Percentiles rank a stretch among this genome's conserved stretches.
Evolutionary conservation across 169 alveolate species (phyloP).

Genomic region (Theileria luwenshuni): DNA sequence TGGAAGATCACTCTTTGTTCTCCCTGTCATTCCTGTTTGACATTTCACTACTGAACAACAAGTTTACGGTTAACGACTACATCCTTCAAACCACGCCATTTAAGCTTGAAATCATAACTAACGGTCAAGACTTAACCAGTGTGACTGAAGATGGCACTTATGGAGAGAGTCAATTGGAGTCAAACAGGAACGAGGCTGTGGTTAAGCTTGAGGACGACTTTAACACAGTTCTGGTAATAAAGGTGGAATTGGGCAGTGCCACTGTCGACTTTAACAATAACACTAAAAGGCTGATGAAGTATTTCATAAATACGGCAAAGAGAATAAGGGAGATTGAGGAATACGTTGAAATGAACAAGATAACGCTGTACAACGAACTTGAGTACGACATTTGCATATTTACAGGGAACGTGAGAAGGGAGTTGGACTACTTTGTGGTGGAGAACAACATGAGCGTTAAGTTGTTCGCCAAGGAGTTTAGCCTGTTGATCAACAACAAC

Average conservation of each 20-base stretch:
- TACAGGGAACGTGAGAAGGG: constrained; percentile 15
- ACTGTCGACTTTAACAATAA: constrained; percentile 8
- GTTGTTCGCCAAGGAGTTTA: constrained; percentile 14
- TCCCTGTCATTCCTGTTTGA: constrained; percentile 9
- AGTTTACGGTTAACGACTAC: background rate
- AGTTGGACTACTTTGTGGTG: constrained; percentile 18
- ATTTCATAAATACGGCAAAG: constrained; percentile 9
- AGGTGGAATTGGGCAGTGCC: constrained; percentile 1
- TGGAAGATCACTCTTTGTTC: background rate
- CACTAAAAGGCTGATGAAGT: constrained; percentile 2
- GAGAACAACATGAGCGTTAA: constrained; percentile 10
- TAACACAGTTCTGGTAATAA: background rate
- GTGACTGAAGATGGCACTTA: no score
- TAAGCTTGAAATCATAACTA: background rate
- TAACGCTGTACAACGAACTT: constrained; percentile 16
- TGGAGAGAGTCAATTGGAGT: background rate
- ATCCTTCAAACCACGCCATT: constrained; percentile 5
- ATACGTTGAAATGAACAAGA: background rate
- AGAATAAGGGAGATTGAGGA: constrained; percentile 15
- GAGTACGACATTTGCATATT: constrained; percentile 24
- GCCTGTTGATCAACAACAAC: constrained; percentile 3
- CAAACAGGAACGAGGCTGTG: background rate
- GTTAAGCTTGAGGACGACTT: background rate
- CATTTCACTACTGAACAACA: constrained; percentile 8
- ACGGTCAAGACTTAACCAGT: background rate